A percentile compares a stretch with the other conserved stretches of the same genome.
phyloP scores from a whole-genome alignment of 306 rosid genomes.

The Rosa chinensis region DNA sequence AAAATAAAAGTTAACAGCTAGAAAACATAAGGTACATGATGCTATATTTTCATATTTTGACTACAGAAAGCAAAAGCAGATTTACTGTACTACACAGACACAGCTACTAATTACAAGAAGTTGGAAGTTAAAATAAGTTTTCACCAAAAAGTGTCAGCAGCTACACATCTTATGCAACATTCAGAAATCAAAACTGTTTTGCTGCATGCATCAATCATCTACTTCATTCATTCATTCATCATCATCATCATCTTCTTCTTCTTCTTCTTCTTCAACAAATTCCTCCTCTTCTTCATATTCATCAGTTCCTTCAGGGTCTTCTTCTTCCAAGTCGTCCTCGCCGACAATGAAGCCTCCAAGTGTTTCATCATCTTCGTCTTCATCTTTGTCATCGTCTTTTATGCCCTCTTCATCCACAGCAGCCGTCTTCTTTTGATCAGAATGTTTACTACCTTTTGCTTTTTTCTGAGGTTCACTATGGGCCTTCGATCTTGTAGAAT shows the following conservation, averaged over 20 bases:
- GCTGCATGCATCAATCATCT: background rate
- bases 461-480: constrained; percentile 19
- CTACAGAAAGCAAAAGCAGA: background rate
- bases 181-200: background rate
- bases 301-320: constrained; percentile 20
- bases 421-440: constrained; percentile 35
- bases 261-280: constrained; percentile 36
- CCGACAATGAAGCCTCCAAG: constrained; percentile 72
- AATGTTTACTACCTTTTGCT: constrained; percentile 27
- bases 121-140: background rate
- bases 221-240: background rate
- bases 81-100: background rate
- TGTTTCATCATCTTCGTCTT: constrained; percentile 50
- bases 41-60: background rate
- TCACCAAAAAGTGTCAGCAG: background rate
- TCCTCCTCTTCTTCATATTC: constrained; percentile 46
- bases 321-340: constrained; percentile 50
- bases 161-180: background rate
- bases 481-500: constrained; percentile 64
- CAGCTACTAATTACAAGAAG: background rate
- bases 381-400: constrained; percentile 44
- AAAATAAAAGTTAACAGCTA: background rate
- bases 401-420: constrained; percentile 21
- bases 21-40: background rate
- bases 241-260: constrained; percentile 32